Evolutionary conservation across 352 stramenopile genomes (phyloP).

Genomic region (Thalassiosira pacifica): DNA sequence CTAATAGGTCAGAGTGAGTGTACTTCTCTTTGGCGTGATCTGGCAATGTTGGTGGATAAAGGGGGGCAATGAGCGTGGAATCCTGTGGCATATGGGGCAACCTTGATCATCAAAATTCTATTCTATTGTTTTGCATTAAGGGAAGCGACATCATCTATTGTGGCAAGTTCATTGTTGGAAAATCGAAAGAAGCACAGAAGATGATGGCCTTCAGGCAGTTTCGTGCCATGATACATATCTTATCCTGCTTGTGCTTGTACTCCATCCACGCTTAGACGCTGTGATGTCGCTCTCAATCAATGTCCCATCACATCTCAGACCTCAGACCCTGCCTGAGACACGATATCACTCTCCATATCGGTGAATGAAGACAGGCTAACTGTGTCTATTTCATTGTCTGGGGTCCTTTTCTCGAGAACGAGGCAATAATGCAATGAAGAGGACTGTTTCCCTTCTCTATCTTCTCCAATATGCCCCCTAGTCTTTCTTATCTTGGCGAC

Average conservation of each 20-base stretch:
- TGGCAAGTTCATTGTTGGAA: too few relatives aligned
- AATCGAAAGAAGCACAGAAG: too few relatives aligned
- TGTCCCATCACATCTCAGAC: too few relatives aligned
- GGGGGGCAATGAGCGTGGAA: too few relatives aligned
- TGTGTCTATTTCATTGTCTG: conserved; percentile 42
- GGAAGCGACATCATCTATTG: too few relatives aligned
- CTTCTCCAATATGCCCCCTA: conserved; percentile 4
- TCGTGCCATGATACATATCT: background rate
- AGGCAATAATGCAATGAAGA: conserved; percentile 39
- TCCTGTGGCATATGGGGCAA: too few relatives aligned
- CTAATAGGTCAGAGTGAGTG: too few relatives aligned
- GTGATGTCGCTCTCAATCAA: background rate
- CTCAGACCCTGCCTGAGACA: conserved; percentile 14
- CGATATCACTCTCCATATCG: conserved; percentile 40
- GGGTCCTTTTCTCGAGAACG: conserved; percentile 32
- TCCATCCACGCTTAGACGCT: background rate
- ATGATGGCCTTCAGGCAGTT: background rate
- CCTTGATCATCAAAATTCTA: too few relatives aligned
- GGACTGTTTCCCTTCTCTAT: background rate
- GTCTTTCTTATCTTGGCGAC: conserved; percentile 48
- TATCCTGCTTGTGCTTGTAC: background rate
- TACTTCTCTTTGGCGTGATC: too few relatives aligned
- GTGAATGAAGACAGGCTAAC: conserved; percentile 38
- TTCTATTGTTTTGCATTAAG: too few relatives aligned
- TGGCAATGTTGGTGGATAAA: too few relatives aligned